Evolutionary conservation across 441 rosid genomes (phyloP), one percentile per base, ranked within the genome.

Genomic region (Populus hybrid): DNA sequence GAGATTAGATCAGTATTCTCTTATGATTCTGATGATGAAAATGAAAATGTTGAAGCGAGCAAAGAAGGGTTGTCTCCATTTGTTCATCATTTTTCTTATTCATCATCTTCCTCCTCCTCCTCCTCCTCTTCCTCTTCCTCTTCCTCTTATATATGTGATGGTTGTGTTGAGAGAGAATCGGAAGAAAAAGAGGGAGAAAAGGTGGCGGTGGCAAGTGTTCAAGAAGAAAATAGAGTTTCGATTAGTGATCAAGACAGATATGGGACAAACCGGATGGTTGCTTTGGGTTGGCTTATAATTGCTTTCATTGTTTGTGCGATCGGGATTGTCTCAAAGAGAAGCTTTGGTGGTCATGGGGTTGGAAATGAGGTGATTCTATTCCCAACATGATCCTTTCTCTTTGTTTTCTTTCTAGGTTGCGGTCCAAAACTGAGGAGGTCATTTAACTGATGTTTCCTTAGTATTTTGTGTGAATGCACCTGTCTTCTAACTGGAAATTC

Each of bases 381-480:
- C 71, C 91, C 89, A 14, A 88, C 91, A 8, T 88, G 83, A 88
- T 23, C 35, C 14, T 28, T 59, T 6, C n/a, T 59, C 4, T 11
- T 74, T 67, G 14, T 9, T 26, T 71, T 59, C 23, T n/a, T 18
- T 14, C 36, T 34, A 10, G 36, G 35, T 63, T 23, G n/a, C n/a
- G 63, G 1, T 11, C 12, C 57, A 50, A 5, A 50, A 14, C 5
- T 50, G n/a, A 50, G 57, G n/a, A 50, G 57, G 20, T 0, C 57
- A 50, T 50, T 50, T 50, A 42, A 50, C 57, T 50, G 57, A 50
- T 50, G 57, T 50, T 50, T 50, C 57, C 57, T 3, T 42, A 46
- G 1, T 46, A 46, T 46, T 46, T 46, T 46, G 57, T 46, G 1
- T 2, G 20, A 46, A 50, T 50, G 57, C 18, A 50, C 20, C 57